Base-by-base conservation (phyloP, 2,329 filamentous ascomycete species). In the Oidium heveae region DNA sequence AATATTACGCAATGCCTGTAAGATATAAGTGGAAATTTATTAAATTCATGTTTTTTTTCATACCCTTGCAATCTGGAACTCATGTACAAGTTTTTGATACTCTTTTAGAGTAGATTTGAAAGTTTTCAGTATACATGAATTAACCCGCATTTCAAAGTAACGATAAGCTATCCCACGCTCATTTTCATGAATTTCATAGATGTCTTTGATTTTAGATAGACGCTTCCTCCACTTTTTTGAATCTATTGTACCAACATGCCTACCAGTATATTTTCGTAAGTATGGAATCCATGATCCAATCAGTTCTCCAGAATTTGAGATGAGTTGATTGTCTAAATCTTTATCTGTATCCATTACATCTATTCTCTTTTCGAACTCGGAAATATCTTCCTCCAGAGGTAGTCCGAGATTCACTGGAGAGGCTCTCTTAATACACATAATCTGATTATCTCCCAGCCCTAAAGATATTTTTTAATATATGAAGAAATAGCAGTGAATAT, bases 141-240 rank as follows among this genome's bases (percentile, higher is more conserved):
- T 58, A 13, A 65, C 51, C 22, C 59, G 51, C 13, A 57, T 56
- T 51, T 65, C 60, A 50, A 62, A 61, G 28, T 61, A 63, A 33
- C 61, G 59, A 57, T 66, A 66, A n/a, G 63, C 47, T 16, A 60
- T 55, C 4, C 64, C 65, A 9, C 65, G 60, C 22, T 57, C 32
- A 20, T 46, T 53, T 1, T 55, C 22, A 18, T 59, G 60, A 43
- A 66, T 63, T 13, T 61, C 58, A 47, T 62, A 63, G 4, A 66
- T 54, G 54, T 61, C 59, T 2, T 55, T 47, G 4, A 53, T 43
- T n/a, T 47, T 55, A 2, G 47, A 28, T 18, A 63, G 56, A 10
- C 62, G 46, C 18, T 56, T 59, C 33, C 57, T 57, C 8, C 59
- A 55, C n/a, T 61, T 58, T 9, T 44, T 54, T n/a, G 60, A 56